Conservation (phyloP, 352 stramenopile genomes). For the Globisporangium emineosum region DNA sequence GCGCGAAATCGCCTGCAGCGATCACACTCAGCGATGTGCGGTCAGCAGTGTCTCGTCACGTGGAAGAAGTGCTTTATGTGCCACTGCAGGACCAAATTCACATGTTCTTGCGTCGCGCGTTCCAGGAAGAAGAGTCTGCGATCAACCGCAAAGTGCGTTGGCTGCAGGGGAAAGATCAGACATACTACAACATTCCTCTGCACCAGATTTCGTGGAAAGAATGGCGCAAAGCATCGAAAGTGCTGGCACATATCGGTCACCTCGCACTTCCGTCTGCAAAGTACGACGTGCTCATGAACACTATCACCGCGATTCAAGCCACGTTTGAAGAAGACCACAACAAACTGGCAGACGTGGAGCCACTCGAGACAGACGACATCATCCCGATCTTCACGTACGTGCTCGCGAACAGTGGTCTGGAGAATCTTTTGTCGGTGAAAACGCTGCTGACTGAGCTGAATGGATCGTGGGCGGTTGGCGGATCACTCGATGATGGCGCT, state of each 20-base stretch:
- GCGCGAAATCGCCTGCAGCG: constrained; percentile 17
- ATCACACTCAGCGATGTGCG: constrained; percentile 57
- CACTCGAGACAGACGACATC: constrained; percentile 80
- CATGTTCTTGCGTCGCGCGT: constrained; percentile 48
- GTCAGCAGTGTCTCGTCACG: constrained; percentile 64
- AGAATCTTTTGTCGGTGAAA: constrained; percentile 83
- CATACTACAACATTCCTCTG: constrained; percentile 86
- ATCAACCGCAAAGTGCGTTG: constrained; percentile 86
- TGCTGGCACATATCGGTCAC: constrained; percentile 59
- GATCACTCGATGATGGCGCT: constrained; percentile 55
- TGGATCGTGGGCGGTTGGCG: constrained; percentile 59
- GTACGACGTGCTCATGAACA: constrained; percentile 74
- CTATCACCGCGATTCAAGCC: constrained; percentile 72
- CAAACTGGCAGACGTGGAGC: constrained; percentile 40
- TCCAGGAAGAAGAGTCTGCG: constrained; percentile 70
- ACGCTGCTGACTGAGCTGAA: constrained; percentile 73
- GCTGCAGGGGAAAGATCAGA: constrained; percentile 89
- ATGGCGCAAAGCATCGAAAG: constrained; percentile 70
- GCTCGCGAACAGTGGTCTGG: constrained; percentile 81
- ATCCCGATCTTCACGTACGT: constrained; percentile 90
- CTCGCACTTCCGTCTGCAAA: constrained; percentile 63
- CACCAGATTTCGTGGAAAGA: constrained; percentile 84
- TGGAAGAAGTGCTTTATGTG: constrained; percentile 78
- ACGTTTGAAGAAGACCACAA: constrained; percentile 78
- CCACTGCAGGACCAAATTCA: constrained; percentile 67